Conservation (phyloP, 2,329 filamentous ascomycete genomes). For the Balansia obtecta region DNA sequence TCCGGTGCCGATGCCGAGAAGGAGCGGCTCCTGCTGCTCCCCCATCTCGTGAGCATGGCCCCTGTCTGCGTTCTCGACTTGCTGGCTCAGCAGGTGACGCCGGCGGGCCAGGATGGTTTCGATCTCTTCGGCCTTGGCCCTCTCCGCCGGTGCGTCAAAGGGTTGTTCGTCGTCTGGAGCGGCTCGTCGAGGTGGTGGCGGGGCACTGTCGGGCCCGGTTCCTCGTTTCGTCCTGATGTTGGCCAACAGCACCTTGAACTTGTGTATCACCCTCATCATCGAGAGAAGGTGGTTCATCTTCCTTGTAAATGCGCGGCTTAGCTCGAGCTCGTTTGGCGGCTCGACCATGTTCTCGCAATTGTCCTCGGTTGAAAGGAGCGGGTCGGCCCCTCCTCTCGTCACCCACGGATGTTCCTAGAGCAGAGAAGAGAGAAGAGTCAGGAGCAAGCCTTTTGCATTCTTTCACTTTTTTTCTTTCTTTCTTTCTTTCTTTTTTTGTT, state of each 20-base stretch:
- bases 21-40: slow-evolving; percentile 50
- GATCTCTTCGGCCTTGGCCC: slow-evolving; percentile 34
- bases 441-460: neutral
- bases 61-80: slow-evolving; percentile 27
- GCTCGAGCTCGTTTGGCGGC: slow-evolving; percentile 77
- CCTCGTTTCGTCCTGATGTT: slow-evolving; percentile 14
- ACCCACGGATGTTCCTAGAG: slow-evolving; percentile 83
- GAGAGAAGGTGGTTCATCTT: slow-evolving; percentile 80
- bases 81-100: slow-evolving; percentile 24
- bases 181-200: neutral
- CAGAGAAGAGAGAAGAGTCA: neutral
- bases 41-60: slow-evolving; percentile 45
- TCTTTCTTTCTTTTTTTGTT: too few relatives aligned
- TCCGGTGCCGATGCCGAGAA: slow-evolving; percentile 66
- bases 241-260: slow-evolving; percentile 67
- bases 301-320: slow-evolving; percentile 79
- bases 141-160: slow-evolving; percentile 17
- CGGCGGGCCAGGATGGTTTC: slow-evolving; percentile 35
- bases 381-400: slow-evolving; percentile 65
- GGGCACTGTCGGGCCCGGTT: neutral
- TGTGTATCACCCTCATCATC: slow-evolving; percentile 83
- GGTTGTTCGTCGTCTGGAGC: neutral
- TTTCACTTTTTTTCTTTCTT: too few relatives aligned
- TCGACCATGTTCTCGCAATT: slow-evolving; percentile 75
- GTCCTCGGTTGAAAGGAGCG: slow-evolving; percentile 67